Conservation (phyloP, 768 basidiomycete species). For the Phanerodontia chrysosporium region DNA sequence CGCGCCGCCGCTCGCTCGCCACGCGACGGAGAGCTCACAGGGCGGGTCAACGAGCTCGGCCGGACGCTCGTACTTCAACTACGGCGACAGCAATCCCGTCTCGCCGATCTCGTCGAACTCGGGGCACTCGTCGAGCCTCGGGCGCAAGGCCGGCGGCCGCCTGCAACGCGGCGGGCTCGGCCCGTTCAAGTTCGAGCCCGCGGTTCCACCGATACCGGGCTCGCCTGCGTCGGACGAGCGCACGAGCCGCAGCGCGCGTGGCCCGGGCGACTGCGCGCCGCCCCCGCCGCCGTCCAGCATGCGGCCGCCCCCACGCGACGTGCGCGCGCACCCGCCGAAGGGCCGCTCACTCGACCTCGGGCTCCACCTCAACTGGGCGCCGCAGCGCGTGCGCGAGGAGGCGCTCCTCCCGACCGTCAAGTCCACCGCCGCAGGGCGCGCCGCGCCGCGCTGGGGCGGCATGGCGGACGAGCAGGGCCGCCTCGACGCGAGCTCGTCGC, state of each 20-base stretch:
- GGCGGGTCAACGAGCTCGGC: not conserved
- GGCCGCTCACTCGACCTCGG: slow-evolving; percentile 72
- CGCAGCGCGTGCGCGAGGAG: slow-evolving; percentile 60
- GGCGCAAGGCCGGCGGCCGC: slow-evolving; percentile 47
- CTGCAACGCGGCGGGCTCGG: slow-evolving; percentile 43
- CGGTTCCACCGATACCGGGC: slow-evolving; percentile 44
- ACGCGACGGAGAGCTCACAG: slow-evolving; percentile 6
- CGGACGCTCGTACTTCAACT: slow-evolving; percentile 6
- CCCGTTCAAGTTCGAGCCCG: slow-evolving; percentile 65
- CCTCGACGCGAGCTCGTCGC: slow-evolving; percentile 14
- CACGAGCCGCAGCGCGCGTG: not conserved
- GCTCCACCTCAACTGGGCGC: slow-evolving; percentile 69
- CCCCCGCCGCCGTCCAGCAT: slow-evolving; percentile 6
- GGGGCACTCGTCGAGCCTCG: slow-evolving; percentile 44
- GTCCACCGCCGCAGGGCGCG: slow-evolving; percentile 10
- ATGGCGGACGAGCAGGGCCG: slow-evolving; percentile 27
- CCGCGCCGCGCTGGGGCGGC: slow-evolving; percentile 20
- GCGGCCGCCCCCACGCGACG: slow-evolving; percentile 19
- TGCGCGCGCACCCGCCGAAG: slow-evolving; percentile 29
- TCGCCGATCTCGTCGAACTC: slow-evolving; percentile 21
- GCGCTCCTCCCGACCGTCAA: slow-evolving; percentile 40
- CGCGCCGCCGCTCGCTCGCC: slow-evolving; percentile 4
- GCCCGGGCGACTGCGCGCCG: not conserved
- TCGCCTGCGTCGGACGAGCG: slow-evolving; percentile 24
- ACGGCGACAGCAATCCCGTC: slow-evolving; percentile 11